phyloP scores from a whole-genome alignment of 768 basidiomycete species.

The Tulasnella sp. region DNA sequence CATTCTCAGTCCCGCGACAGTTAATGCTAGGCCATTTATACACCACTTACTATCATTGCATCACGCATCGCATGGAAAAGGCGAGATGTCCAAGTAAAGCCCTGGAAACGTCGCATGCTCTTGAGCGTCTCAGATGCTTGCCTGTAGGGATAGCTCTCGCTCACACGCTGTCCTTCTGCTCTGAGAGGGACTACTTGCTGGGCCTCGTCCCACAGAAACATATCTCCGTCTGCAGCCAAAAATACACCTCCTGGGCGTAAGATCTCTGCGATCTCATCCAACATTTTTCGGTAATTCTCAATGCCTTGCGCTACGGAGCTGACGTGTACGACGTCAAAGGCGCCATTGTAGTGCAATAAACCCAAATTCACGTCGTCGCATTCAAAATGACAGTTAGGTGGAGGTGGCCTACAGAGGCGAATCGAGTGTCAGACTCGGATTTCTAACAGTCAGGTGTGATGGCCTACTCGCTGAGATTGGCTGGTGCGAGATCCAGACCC shows the following conservation, averaged over 20 bases:
- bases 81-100: not conserved
- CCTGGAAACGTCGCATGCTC: not conserved
- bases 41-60: not conserved
- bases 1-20: not conserved
- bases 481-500: conserved; percentile 29
- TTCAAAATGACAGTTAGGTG: conserved; percentile 30
- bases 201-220: conserved; percentile 11
- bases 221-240: conserved; percentile 22
- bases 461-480: conserved; percentile 11
- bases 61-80: not conserved
- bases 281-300: conserved; percentile 6
- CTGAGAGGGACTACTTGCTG: not conserved
- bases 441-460: not conserved
- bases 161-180: not conserved
- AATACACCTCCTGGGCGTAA: conserved; percentile 26
- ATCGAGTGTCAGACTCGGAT: not conserved
- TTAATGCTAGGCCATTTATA: not conserved
- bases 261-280: conserved; percentile 12
- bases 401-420: not conserved
- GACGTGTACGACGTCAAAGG: conserved; percentile 29
- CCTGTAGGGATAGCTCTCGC: not conserved
- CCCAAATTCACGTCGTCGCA: conserved; percentile 32
- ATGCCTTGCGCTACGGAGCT: conserved; percentile 18
- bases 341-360: conserved; percentile 9
- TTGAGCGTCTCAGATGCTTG: not conserved